Evolutionary conservation across 2,329 filamentous ascomycete species (phyloP), one percentile per base, ranked within the genome.

Genomic region (Penicillium sp.): DNA sequence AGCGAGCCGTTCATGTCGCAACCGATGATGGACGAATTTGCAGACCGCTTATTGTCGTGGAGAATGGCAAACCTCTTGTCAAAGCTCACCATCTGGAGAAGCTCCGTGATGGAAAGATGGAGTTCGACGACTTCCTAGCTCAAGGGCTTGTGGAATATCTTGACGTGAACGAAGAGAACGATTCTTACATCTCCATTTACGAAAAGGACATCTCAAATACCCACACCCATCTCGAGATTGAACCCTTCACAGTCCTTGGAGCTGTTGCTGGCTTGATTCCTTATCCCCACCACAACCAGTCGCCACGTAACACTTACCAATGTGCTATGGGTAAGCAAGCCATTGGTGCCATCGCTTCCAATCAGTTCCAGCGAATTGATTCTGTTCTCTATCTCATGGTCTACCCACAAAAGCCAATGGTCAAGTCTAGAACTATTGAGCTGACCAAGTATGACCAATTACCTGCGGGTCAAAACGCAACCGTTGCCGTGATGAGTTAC

Each of bases 281-380:
- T 4, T 99, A 97, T 69, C 94, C 94, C 8, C 94, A 99, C 72
- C 94, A 99, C 79, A 99, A 99, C 74, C 94, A 99, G 73, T 99
- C 95, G 14, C 94, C 94, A 9, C 84, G 94, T 81, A 99, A 99
- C 71, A 99, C 94, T 0, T 99, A 99, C 69, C 93, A 97, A 80
- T 97, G 93, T 77, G 94, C 94, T 76, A 99, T 99, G 94, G 94
- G 94, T 83, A 99, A 99, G 78, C 94, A 99, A 88, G 94, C 94
- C 36, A 97, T 99, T 71, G 94, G 94, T 32, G 92, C 93, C 32
- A 97, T 99, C 70, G 94, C 93, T 14, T 96, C 96, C 70, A 99
- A 99, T 70, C 94, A 99, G 73, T 96, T 97, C 76, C 90, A 93
- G 66, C 87, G 94, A 53, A 97, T 99, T 71, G 94, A 99, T 68